Evolutionary conservation across 2,329 filamentous ascomycete genomes (phyloP), one percentile per base, ranked within the genome.

Genomic region (Arthrinium puccinioides): DNA sequence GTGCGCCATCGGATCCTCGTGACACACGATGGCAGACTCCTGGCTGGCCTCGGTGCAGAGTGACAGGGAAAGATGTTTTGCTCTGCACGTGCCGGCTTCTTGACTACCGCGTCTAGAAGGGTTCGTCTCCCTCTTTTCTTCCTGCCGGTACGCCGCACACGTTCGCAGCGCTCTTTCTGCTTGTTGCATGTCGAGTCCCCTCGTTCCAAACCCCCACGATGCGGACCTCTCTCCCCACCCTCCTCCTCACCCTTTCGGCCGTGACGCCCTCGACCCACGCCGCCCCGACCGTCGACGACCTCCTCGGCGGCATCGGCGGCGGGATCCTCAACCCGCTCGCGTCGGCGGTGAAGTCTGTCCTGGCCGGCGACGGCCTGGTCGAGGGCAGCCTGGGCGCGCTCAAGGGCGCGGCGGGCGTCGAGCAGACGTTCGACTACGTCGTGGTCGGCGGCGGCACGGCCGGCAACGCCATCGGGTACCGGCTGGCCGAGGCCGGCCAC

Each of bases 381-480:
- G 16, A 36, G 10, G 40, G 36, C 10, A 28, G 19, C 2, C 40
- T 42, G 2, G 40, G 40, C 9, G 37, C 37, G 4, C n/a, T 39
- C 2, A 33, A 24, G 6, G 40, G 40, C 9, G 37, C 32, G 5
- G 27, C 39, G 10, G 40, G 40, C 27, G 24, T 37, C 8, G 40
- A 42, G 10, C 30, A 37, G 9, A 39, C 36, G 4, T 47, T 41
- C 18, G 46, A 49, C 32, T 49, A 47, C 28, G 33, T 49, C 21
- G 41, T 66, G 8, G 51, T 62, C 15, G 61, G 63, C 30, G 63
- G 62, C 18, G 63, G 63, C 21, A 63, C 58, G 0, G 61, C 59
- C 4, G 62, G 63, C 26, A 55, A 60, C 26, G 51, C 55, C 0
- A 38, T 64, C 2, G 62, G 51, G 3, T 49, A 48, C 18, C 55